Evolutionary conservation across 352 stramenopile species (phyloP).

Genomic region (Blastocystis sp.): DNA sequence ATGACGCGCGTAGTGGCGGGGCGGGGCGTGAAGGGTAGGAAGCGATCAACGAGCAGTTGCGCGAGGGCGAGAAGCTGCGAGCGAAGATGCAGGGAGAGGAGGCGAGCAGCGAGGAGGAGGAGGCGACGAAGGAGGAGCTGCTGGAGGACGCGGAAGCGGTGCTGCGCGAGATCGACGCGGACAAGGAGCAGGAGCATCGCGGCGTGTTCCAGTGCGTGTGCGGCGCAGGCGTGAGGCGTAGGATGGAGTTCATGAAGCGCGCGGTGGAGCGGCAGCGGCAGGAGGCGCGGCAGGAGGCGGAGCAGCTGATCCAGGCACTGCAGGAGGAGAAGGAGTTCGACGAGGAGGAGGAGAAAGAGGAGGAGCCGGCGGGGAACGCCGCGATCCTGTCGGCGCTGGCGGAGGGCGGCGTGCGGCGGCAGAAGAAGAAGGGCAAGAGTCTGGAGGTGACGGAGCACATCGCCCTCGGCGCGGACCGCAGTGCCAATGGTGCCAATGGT

Average conservation of each 20-base stretch:
- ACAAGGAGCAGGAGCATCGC: conserved; percentile 76
- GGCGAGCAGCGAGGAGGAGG: conserved; percentile 77
- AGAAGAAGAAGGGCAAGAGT: conserved; percentile 64
- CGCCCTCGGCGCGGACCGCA: not conserved
- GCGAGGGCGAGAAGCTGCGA: conserved; percentile 85
- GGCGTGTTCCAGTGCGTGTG: conserved; percentile 55
- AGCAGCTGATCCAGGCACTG: conserved; percentile 81
- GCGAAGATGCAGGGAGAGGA: conserved; percentile 84
- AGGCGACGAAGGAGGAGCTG: conserved; percentile 73
- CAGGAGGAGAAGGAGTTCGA: conserved; percentile 85
- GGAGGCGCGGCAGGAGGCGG: conserved; percentile 84
- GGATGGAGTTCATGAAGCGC: conserved; percentile 95
- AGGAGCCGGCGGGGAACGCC: conserved; percentile 75
- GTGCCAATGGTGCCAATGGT: not conserved
- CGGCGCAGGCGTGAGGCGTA: not conserved
- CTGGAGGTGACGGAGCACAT: conserved; percentile 38
- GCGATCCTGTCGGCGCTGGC: conserved; percentile 68
- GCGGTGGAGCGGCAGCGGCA: conserved; percentile 89
- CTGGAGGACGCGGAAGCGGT: conserved; percentile 74
- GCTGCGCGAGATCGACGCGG: conserved; percentile 74
- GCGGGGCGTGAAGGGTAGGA: not conserved
- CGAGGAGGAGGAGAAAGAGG: conserved; percentile 83
- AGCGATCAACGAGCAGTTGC: conserved; percentile 84
- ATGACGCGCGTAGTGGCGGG: conserved; percentile 78
- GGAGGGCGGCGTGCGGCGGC: not conserved